Base-by-base conservation (phyloP, 1,284 basidiomycete species). In the Xerocomus tenax region DNA sequence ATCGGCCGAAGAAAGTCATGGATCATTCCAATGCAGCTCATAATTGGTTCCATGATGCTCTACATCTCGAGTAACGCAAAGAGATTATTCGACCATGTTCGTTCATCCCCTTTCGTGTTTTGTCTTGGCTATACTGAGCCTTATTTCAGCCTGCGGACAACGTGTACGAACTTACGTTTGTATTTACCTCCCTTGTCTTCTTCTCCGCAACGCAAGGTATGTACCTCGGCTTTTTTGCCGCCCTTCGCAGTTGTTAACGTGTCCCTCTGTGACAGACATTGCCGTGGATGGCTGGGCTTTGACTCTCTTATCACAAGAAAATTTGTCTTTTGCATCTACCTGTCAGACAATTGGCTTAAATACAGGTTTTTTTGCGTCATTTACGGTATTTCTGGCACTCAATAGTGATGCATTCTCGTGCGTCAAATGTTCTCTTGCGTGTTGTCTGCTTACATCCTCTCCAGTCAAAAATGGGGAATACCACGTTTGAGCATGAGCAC, bases 211-310 rank as follows among this genome's bases (percentile, higher is more conserved):
- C 96, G 0, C 96, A 99, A 80, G 91, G 91, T 86, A 59, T 48
- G 74, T 64, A 35, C 18, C 38, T 30, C 21, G 32, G 0, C 4
- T 4, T 16, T 8, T 28, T 25, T 29, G 13, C 25, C 21, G 44
- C 48, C 7, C 36, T 19, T 35, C 46, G 42, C 9, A 41, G 19
- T 38, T 45, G 39, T 53, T 59, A 10, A 57, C 23, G 18, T 5
- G 18, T 29, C 19, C 5, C 10, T 40, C 8, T 48, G 36, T 41
- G 48, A 26, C 55, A 90, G 95, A 98, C 67, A 98, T 98, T 56
- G 95, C 95, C 42, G 95, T 98, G 16, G 95, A 98, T 63, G 95
- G 89, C 36, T 99, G 96, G 96, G 96, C 96, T 8, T 77, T 98
- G 48, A 98, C 93, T 2, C 81, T 99, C 40, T 81, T 99, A 48